phyloP scores from a whole-genome alignment of 2,329 filamentous ascomycete genomes.

The Macrophomina tecta region DNA sequence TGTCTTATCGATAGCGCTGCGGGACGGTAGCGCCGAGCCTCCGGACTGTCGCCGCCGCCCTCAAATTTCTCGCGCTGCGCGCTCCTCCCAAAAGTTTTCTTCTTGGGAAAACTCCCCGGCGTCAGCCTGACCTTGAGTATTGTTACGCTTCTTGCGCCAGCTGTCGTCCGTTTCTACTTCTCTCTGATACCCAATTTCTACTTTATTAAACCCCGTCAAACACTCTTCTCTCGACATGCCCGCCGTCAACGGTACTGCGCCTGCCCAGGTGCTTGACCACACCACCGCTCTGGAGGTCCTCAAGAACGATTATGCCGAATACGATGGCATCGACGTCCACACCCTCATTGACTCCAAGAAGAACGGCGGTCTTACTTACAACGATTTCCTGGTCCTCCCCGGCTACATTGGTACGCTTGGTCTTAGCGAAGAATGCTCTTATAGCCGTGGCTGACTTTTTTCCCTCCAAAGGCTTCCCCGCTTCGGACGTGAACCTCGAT shows the following conservation, averaged over 20 bases:
- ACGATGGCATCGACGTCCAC: slow-evolving; percentile 86
- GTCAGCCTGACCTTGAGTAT: slow-evolving; percentile 63
- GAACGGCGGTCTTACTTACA: slow-evolving; percentile 95
- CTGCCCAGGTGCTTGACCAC: slow-evolving; percentile 70
- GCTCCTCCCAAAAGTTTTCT: slow-evolving; percentile 41
- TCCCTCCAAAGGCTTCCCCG: slow-evolving; percentile 73
- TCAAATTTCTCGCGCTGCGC: slow-evolving; percentile 32
- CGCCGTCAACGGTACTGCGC: slow-evolving; percentile 67
- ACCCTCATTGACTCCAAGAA: slow-evolving; percentile 89
- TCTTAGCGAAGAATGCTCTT: background rate
- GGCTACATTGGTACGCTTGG: slow-evolving; percentile 81
- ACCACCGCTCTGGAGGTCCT: slow-evolving; percentile 79
- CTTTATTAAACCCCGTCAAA: background rate
- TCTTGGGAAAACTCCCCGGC: slow-evolving; percentile 56
- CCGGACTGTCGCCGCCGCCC: slow-evolving; percentile 21
- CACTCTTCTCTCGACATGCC: slow-evolving; percentile 63
- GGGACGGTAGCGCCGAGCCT: slow-evolving; percentile 21
- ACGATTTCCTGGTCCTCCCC: slow-evolving; percentile 95
- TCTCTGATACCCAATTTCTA: slow-evolving; percentile 22
- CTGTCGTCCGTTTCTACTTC: slow-evolving; percentile 40
- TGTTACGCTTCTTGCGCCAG: slow-evolving; percentile 31
- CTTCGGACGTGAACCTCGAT: slow-evolving; percentile 85
- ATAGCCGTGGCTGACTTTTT: slow-evolving; percentile 31
- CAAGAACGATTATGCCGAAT: slow-evolving; percentile 74
- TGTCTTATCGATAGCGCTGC: slow-evolving; percentile 24